Evolutionary conservation across 2,329 filamentous ascomycete species (phyloP), one percentile per base, ranked within the genome.

Genomic region (Xylaria sp.): DNA sequence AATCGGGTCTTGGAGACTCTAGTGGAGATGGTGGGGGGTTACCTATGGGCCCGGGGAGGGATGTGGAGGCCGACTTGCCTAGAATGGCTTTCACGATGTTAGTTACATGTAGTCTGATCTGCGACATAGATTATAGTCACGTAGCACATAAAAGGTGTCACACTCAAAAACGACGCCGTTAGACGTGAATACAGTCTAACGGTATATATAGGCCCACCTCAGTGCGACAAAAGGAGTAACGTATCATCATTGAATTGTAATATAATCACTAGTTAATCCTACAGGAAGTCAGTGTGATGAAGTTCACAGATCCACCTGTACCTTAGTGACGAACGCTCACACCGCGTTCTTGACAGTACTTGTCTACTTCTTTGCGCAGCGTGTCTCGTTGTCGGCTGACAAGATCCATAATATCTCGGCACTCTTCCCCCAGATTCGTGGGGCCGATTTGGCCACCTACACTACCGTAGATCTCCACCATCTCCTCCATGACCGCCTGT

Each of bases 281-380:
- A 23, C 45, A n/a, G 49, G 21, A 5, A 6, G 17, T 43, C n/a
- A 15, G 19, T 46, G 19, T 43, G 28, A 37, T 21, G 12, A 38
- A 21, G 40, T 37, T 28, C 15, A 45, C 31, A 11, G 17, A 53
- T 31, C 49, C 35, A 19, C 42, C 46, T 21, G 2, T 11, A 35
- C 19, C 38, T 61, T 35, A 66, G 17, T 38, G 19, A 17, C 43
- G 54, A 17, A 47, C 33, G 21, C 17, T 43, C 11, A 74, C 69
- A 28, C 78, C 65, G 8, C 89, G 80, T 77, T 91, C 89, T 46
- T 80, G 79, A 70, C 90, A 92, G 74, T 91, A 94, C 79, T 89
- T 91, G 63, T 84, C 84, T 6, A 93, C 91, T 79, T 94, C 91
- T 79, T 90, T 92, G 63, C 80, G 79, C 71, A 93, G 76, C 60